Evolutionary conservation across 2,329 filamentous ascomycete genomes (phyloP), one percentile per base, ranked within the genome.

Genomic region (Hypoxylon sp.): DNA sequence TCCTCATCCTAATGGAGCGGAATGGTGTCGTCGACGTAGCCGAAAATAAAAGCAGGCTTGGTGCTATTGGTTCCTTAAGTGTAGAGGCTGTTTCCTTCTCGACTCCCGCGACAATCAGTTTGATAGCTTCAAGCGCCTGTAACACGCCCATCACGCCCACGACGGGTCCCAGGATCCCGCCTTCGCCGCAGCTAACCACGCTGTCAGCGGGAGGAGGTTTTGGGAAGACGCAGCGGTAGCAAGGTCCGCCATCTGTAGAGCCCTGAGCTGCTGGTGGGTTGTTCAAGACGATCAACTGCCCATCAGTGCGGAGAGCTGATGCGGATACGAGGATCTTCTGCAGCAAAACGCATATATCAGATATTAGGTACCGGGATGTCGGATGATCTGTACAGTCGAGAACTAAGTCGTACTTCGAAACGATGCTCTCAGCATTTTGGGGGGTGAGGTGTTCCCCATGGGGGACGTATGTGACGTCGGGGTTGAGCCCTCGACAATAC

Each of bases 311-410:
- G 22, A 98, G 85, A 0, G 96, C 95, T 0, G 94, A 96, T 0
- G 95, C 96, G 2, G 93, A 97, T 11, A 98, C 87, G 14, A 99
- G 85, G 0, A 93, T 89, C 74, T 93, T 96, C 2, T 84, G 80
- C 0, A 94, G 83, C 3, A 97, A 82, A 8, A 97, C 91, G 71
- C 93, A 96, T 14, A 91, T 87, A 75, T 99, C 96, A 0, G 93
- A 97, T 69, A 98, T 92, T 46, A 98, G 86, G 77, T 99, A 98
- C 44, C 96, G 91, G 0, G 93, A 92, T 1, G 92, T 91, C 0
- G 96, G 95, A 69, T 95, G 93, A 78, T 99, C 96, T 8, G 95
- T 98, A 77, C 96, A 99, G 78, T 99, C 96, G 11, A 99, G 87
- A 1, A 98, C 88, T 0, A 97, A 71, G 72, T 97, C 93, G 75